phyloP scores from a whole-genome alignment of 768 basidiomycete species.

The Asterophora lycoperdoides region DNA sequence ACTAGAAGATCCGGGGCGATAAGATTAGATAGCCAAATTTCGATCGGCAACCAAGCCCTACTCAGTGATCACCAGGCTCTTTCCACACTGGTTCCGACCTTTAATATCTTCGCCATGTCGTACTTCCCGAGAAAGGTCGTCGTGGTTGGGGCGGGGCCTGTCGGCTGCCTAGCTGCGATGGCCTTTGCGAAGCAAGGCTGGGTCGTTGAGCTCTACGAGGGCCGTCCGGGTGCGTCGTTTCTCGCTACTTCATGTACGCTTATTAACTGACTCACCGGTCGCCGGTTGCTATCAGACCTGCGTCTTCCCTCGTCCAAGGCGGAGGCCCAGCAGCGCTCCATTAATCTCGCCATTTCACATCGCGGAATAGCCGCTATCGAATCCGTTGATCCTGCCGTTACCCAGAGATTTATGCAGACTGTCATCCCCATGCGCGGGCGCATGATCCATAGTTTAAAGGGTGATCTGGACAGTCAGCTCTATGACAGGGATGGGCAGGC shows the following conservation, averaged over 20 bases:
- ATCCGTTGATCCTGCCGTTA: slow-evolving; percentile 68
- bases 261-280: slow-evolving; percentile 1
- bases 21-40: slow-evolving; percentile 13
- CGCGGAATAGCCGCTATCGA: slow-evolving; percentile 87
- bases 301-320: slow-evolving; percentile 68
- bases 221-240: slow-evolving; percentile 55
- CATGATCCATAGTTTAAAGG: slow-evolving; percentile 83
- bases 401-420: slow-evolving; percentile 65
- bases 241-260: background rate
- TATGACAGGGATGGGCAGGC: slow-evolving; percentile 92
- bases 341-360: slow-evolving; percentile 94
- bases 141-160: slow-evolving; percentile 87
- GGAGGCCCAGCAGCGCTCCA: slow-evolving; percentile 74
- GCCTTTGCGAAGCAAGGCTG: slow-evolving; percentile 85
- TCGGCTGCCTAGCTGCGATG: slow-evolving; percentile 88
- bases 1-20: slow-evolving; percentile 10
- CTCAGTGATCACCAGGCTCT: background rate
- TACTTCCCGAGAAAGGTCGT: slow-evolving; percentile 42
- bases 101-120: slow-evolving; percentile 13
- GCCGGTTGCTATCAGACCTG: slow-evolving; percentile 70
- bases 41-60: background rate
- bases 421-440: slow-evolving; percentile 94
- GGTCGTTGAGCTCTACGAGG: slow-evolving; percentile 76
- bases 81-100: background rate
- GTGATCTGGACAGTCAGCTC: slow-evolving; percentile 73